phyloP scores from a whole-genome alignment of 139 green algal species.

The Chlorella sp. region DNA sequence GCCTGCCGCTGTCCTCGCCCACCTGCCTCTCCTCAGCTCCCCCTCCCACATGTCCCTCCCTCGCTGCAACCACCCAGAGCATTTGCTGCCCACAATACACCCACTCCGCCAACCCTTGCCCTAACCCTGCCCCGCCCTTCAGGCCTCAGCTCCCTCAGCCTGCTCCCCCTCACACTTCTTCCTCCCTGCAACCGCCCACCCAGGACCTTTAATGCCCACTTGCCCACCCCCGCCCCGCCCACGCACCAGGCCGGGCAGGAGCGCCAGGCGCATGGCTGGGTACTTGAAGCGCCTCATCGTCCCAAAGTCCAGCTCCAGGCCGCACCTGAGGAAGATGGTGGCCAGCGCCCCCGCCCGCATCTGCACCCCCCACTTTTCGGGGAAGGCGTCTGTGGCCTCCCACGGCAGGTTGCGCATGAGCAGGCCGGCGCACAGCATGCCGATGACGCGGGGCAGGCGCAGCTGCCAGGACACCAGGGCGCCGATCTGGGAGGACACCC shows the following conservation, averaged over 20 bases:
- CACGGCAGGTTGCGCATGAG: constrained; percentile 73
- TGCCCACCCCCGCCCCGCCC: background rate
- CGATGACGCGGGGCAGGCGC: constrained; percentile 68
- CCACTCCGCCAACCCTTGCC: too few species aligned
- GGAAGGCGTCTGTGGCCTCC: constrained; percentile 58
- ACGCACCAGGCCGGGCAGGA: constrained; percentile 46
- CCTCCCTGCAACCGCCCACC: too few species aligned
- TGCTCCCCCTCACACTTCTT: too few species aligned
- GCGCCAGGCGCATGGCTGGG: constrained; percentile 39
- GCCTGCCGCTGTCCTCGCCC: background rate
- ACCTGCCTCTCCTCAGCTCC: background rate
- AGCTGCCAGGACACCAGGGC: constrained; percentile 49
- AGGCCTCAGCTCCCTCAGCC: too few species aligned
- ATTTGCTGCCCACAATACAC: too few species aligned
- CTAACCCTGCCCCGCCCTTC: too few species aligned
- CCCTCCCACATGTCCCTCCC: too few species aligned
- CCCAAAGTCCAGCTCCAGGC: constrained; percentile 81
- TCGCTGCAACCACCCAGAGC: too few species aligned
- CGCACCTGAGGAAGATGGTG: constrained; percentile 86
- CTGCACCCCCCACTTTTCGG: constrained; percentile 66
- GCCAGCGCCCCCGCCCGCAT: constrained; percentile 76
- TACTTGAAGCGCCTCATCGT: constrained; percentile 47
- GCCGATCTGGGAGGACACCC: constrained; percentile 35
- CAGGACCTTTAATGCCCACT: too few species aligned
- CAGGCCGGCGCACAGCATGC: constrained; percentile 78